Conservation (phyloP, 2,329 filamentous ascomycete species). For the Hypocreales sp. region DNA sequence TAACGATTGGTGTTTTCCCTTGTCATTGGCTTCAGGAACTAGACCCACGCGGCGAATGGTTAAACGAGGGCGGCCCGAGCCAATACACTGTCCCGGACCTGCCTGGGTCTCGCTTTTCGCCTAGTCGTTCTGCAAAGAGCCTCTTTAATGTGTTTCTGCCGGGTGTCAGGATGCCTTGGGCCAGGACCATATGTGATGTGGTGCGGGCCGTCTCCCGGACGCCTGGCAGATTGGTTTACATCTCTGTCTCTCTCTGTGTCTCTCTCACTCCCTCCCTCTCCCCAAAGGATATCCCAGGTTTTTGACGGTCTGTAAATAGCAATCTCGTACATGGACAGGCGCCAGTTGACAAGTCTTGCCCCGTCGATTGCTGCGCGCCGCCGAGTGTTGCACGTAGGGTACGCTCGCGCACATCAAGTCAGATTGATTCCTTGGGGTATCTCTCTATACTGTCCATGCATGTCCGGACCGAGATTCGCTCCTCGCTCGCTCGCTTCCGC, state of each 20-base stretch:
- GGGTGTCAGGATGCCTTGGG: too few relatives aligned
- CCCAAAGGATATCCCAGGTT: slow-evolving; percentile 6
- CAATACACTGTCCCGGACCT: too few relatives aligned
- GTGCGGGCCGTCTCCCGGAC: too few relatives aligned
- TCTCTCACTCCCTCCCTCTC: slow-evolving; percentile 1
- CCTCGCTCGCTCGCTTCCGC: too few relatives aligned
- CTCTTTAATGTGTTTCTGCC: slow-evolving; percentile 1
- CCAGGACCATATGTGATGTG: too few relatives aligned
- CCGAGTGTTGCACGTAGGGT: too few relatives aligned
- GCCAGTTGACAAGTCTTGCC: not conserved
- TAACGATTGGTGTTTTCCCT: not conserved
- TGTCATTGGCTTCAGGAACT: slow-evolving; percentile 1
- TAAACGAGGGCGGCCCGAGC: too few relatives aligned
- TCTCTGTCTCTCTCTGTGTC: not conserved
- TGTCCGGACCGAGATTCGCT: too few relatives aligned
- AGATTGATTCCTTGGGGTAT: too few relatives aligned
- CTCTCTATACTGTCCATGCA: too few relatives aligned
- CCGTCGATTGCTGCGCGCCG: not conserved
- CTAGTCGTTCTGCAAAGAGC: not conserved
- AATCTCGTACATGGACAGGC: slow-evolving; percentile 1
- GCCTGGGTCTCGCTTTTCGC: not conserved
- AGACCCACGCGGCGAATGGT: slow-evolving; percentile 2
- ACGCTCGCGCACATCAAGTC: too few relatives aligned
- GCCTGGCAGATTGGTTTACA: too few relatives aligned
- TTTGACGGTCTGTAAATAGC: slow-evolving; percentile 5